Evolutionary conservation across 352 stramenopile species (phyloP).

Genomic region (Pythium rhizo-oryzae): DNA sequence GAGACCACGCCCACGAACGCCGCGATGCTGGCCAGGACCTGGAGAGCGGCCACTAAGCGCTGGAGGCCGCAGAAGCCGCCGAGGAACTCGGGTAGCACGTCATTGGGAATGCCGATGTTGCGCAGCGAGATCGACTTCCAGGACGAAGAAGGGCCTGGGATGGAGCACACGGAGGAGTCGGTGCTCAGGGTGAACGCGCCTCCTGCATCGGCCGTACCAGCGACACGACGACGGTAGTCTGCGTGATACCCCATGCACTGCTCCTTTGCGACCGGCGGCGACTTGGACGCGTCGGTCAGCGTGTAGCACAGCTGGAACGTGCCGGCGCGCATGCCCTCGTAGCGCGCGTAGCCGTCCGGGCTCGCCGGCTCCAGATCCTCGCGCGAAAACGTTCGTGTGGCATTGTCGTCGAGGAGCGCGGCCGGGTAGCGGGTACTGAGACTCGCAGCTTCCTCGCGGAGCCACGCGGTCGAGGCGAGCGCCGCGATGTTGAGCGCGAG

Average conservation of each 20-base stretch:
- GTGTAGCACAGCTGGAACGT: not conserved
- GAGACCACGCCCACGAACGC: not conserved
- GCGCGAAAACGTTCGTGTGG: not conserved
- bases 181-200: too few species aligned
- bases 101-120: not conserved
- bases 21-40: not conserved
- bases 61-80: not conserved
- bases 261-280: too few species aligned
- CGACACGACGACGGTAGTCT: too few species aligned
- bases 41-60: not conserved
- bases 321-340: not conserved
- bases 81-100: not conserved
- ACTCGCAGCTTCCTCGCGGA: not conserved
- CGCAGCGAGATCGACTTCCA: not conserved
- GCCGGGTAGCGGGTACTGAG: not conserved
- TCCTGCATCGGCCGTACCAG: too few species aligned
- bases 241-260: too few species aligned
- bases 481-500: not conserved
- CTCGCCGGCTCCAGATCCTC: not conserved
- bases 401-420: not conserved
- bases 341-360: not conserved
- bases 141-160: too few species aligned
- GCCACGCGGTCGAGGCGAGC: not conserved
- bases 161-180: too few species aligned
- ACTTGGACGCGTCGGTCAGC: not conserved